Conservation (phyloP, 257 asterid genomes). For the Lithospermum erythrorhizon region DNA sequence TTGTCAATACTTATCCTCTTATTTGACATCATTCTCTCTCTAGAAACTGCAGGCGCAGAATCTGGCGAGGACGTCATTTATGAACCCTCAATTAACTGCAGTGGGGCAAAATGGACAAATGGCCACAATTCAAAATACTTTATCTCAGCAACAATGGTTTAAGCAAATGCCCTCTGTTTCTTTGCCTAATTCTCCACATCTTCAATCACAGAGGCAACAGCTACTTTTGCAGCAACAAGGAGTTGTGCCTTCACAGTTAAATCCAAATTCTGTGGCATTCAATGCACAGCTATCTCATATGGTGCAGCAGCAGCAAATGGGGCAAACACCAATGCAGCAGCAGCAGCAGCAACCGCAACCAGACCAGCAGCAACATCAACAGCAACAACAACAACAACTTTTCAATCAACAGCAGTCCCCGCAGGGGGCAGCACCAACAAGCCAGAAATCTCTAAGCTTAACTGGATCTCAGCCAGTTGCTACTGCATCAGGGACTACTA, state of each 20-base stretch:
- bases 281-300: constrained; percentile 70
- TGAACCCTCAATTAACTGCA: constrained; percentile 59
- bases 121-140: constrained; percentile 52
- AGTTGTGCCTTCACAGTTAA: constrained; percentile 45
- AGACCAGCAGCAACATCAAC: constrained; percentile 28
- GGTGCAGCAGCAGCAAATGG: constrained; percentile 64
- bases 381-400: constrained; percentile 35
- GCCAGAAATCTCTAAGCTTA: constrained; percentile 74
- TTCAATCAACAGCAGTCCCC: constrained; percentile 56
- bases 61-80: constrained; percentile 57
- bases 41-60: constrained; percentile 58
- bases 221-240: constrained; percentile 52
- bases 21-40: constrained; percentile 6
- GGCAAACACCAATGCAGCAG: constrained; percentile 53
- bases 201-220: constrained; percentile 50
- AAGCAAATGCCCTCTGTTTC: constrained; percentile 67
- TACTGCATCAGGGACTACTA: constrained; percentile 78
- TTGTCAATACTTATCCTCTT: not conserved
- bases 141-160: constrained; percentile 81
- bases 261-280: constrained; percentile 50
- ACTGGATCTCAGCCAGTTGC: constrained; percentile 93
- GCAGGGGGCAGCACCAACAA: constrained; percentile 45
- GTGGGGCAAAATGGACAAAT: constrained; percentile 77
- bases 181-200: constrained; percentile 59
- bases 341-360: constrained; percentile 22